Evolutionary conservation across 202 grass and related monocot genomes (phyloP).

Genomic region (Zizania palustris): DNA sequence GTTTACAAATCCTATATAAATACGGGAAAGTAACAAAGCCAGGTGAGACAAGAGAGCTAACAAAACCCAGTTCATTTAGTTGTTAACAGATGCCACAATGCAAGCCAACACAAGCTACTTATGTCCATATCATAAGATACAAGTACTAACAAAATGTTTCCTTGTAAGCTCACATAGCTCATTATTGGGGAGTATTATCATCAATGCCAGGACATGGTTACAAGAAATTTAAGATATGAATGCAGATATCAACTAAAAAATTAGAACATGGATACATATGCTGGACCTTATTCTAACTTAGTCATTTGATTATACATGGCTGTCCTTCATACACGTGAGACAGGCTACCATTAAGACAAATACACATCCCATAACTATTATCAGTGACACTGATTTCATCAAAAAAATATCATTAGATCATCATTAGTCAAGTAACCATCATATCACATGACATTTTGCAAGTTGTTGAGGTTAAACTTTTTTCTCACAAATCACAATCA

Average conservation of each 20-base stretch:
- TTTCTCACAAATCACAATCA: not conserved
- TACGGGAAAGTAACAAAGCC: slow-evolving; percentile 6
- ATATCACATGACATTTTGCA: not conserved
- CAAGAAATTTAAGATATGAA: not conserved
- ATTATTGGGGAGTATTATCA: slow-evolving; percentile 22
- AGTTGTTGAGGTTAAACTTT: too few species aligned
- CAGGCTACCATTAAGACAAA: slow-evolving; percentile 23
- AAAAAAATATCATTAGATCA: not conserved
- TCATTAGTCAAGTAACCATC: slow-evolving; percentile 15
- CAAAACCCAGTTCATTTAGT: slow-evolving; percentile 25
- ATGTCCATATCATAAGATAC: slow-evolving; percentile 13
- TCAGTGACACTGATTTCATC: too few species aligned
- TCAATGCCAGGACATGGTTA: not conserved
- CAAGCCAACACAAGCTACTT: slow-evolving; percentile 9
- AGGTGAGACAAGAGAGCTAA: slow-evolving; percentile 20
- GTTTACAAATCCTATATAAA: slow-evolving; percentile 33
- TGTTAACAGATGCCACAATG: slow-evolving; percentile 14
- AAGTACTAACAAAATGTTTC: not conserved
- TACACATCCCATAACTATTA: not conserved
- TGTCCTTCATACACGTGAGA: not conserved
- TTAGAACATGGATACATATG: slow-evolving; percentile 13
- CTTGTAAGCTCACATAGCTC: not conserved
- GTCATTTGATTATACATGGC: slow-evolving; percentile 7
- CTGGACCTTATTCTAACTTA: slow-evolving; percentile 6
- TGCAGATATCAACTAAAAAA: not conserved